Conservation (phyloP, 805 yeast species). For the Wickerhamiella spandovensis region DNA sequence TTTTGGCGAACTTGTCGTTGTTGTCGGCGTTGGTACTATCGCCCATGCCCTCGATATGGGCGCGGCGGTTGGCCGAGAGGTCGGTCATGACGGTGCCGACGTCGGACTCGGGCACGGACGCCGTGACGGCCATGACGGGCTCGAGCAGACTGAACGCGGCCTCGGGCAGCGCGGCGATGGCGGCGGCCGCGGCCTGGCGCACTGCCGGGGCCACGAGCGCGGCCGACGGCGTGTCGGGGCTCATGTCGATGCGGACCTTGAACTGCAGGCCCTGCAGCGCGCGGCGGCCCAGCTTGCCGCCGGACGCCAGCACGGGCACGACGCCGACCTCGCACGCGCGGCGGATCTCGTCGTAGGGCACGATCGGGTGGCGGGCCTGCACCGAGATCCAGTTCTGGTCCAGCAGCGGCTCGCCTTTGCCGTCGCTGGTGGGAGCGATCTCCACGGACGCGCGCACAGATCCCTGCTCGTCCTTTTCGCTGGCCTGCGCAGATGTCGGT, state of each 20-base stretch:
- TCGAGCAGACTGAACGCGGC: slow-evolving; percentile 49
- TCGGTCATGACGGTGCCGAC: slow-evolving; percentile 80
- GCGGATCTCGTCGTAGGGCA: slow-evolving; percentile 21
- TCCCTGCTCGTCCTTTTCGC: neutral
- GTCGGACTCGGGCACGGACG: slow-evolving; percentile 48
- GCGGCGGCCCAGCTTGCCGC: slow-evolving; percentile 30
- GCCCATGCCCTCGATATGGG: slow-evolving; percentile 55
- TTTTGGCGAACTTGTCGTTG: slow-evolving; percentile 13
- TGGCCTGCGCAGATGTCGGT: neutral
- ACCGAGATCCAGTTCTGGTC: slow-evolving; percentile 5
- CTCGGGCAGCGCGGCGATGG: slow-evolving; percentile 21
- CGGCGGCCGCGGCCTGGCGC: slow-evolving; percentile 32
- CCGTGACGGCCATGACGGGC: slow-evolving; percentile 71
- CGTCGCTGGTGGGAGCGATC: neutral
- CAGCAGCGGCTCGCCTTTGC: neutral
- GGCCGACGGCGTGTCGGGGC: slow-evolving; percentile 33
- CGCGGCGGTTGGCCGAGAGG: slow-evolving; percentile 63
- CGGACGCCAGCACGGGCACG: slow-evolving; percentile 31
- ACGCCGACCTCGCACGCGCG: slow-evolving; percentile 22
- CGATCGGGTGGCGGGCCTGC: slow-evolving; percentile 15
- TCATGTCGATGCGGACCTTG: slow-evolving; percentile 41
- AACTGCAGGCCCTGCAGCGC: slow-evolving; percentile 52
- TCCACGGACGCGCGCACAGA: neutral
- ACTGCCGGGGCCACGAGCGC: slow-evolving; percentile 33
- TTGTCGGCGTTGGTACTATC: slow-evolving; percentile 35